Conservation (phyloP, 2,329 filamentous ascomycete species). For the Pseudogymnoascus sp. region DNA sequence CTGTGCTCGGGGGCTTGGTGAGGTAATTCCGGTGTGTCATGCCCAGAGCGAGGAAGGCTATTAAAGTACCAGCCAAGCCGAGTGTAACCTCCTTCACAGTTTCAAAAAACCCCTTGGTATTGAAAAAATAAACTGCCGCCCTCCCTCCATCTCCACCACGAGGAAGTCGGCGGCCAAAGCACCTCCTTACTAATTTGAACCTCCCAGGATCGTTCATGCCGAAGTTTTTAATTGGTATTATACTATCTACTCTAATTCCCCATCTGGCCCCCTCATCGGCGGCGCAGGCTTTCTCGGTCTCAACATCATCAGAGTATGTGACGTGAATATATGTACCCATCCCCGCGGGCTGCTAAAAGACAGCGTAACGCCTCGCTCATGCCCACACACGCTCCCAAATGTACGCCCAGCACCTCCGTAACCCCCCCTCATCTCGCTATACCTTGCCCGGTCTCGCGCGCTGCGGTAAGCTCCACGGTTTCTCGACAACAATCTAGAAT, state of each 20-base stretch:
- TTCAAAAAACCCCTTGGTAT: slow-evolving; percentile 1
- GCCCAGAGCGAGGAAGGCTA: not conserved
- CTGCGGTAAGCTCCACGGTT: slow-evolving; percentile 5
- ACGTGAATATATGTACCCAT: not conserved
- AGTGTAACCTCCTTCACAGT: not conserved
- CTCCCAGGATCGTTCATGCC: not conserved
- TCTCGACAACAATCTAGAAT: not conserved
- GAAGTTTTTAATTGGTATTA: not conserved
- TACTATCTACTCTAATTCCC: slow-evolving; percentile 5
- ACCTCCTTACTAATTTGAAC: not conserved
- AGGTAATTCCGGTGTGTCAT: not conserved
- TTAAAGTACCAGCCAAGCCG: not conserved
- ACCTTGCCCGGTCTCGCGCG: not conserved
- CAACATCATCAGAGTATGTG: not conserved
- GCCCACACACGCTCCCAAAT: not conserved
- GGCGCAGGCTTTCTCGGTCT: not conserved
- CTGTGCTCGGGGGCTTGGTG: not conserved
- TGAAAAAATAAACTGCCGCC: not conserved
- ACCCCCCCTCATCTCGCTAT: not conserved
- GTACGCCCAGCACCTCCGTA: not conserved
- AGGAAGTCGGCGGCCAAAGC: not conserved
- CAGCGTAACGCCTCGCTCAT: not conserved
- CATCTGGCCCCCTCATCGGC: not conserved
- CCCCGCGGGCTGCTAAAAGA: not conserved
- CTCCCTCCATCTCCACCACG: not conserved